Percentiles rank a stretch among this genome's conserved stretches.
Evolutionary conservation across 352 stramenopile species (phyloP).

Genomic region (Saprolegnia parasitica): DNA sequence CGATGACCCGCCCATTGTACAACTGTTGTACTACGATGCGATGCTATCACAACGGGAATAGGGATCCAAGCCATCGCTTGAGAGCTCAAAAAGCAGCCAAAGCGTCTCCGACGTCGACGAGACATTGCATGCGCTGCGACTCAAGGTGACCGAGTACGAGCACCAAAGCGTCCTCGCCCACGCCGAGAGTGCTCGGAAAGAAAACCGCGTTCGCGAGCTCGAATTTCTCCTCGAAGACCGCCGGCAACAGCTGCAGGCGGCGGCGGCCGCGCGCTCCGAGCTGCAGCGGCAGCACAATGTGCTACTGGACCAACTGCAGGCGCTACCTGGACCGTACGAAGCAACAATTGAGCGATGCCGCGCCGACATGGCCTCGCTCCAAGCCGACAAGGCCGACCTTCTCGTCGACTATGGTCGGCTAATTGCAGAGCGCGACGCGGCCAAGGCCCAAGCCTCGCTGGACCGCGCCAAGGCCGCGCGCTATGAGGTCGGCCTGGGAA

Average conservation of each 20-base stretch:
- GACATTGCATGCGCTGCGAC: background rate
- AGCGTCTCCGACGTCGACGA: background rate
- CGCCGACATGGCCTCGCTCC: background rate
- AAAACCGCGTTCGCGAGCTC: background rate
- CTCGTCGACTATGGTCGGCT: background rate
- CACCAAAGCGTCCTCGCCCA: background rate
- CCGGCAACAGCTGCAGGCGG: background rate
- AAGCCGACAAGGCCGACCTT: background rate
- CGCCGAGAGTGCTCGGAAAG: background rate
- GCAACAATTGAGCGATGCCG: background rate
- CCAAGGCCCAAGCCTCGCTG: background rate
- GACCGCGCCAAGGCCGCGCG: conserved; percentile 1
- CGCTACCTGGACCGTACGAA: background rate
- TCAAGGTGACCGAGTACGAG: conserved; percentile 5
- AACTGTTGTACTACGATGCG: background rate
- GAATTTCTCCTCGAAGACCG: conserved; percentile 1
- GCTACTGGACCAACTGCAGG: background rate
- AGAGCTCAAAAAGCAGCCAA: background rate
- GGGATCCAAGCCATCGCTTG: background rate
- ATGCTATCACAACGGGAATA: background rate
- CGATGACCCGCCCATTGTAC: background rate
- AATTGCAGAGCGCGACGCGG: background rate
- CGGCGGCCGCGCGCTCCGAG: background rate
- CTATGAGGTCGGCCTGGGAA: background rate
- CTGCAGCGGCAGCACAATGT: background rate